Percentiles rank a stretch among this genome's conserved stretches.
These are phyloP conservation scores for Euphorbia corollata DNA, from an alignment of 441 rosid genomes.

Conservation along the genomic window DNA sequence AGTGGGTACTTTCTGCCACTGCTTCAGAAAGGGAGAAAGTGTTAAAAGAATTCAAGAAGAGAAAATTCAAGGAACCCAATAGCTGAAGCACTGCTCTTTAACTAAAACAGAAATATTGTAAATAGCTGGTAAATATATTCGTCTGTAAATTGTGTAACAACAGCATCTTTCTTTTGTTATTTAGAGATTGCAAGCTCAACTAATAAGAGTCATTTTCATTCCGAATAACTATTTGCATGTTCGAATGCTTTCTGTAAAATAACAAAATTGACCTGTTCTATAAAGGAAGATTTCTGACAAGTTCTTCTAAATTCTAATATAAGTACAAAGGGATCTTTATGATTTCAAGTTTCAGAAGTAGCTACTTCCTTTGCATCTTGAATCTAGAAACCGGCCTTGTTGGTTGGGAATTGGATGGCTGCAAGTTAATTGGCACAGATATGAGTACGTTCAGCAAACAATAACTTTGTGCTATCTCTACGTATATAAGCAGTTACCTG, in stretches of 20 bases:
- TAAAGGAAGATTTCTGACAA: not conserved
- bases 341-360: not conserved
- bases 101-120: not conserved
- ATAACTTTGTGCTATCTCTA: not conserved
- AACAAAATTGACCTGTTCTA: not conserved
- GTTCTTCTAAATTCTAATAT: not conserved
- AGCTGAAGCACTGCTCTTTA: conserved; percentile 18
- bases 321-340: not conserved
- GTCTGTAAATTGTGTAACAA: not conserved
- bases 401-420: conserved; percentile 43
- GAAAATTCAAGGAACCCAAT: conserved; percentile 29
- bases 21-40: conserved; percentile 40
- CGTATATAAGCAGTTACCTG: conserved; percentile 46
- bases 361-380: conserved; percentile 51
- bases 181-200: not conserved
- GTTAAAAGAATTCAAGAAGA: conserved; percentile 48
- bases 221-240: not conserved
- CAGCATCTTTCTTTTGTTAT: not conserved
- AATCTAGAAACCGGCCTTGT: conserved; percentile 76
- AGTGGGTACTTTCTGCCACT: conserved; percentile 66
- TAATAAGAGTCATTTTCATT: not conserved
- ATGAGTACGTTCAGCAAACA: not conserved
- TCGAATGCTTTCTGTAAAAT: not conserved
- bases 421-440: conserved; percentile 13
- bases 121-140: not conserved